Conservation (phyloP, 257 asterid species). For the Verbascum thapsus region DNA sequence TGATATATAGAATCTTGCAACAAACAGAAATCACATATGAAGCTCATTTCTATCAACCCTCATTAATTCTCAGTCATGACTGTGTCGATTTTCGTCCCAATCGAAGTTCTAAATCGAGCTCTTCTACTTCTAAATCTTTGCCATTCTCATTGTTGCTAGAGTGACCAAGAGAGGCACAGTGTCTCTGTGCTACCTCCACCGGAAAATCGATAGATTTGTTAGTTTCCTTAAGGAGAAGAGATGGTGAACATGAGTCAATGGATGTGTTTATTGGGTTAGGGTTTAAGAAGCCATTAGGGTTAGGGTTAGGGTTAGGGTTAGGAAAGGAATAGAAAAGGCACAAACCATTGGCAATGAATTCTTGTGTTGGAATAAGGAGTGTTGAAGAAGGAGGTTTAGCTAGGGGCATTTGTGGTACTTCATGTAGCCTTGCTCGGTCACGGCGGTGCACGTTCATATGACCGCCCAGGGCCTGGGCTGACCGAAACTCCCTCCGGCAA, state of each 20-base stretch:
- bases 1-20: conserved; percentile 2
- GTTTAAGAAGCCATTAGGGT: conserved; percentile 43
- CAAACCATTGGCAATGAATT: conserved; percentile 38
- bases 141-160: conserved; percentile 28
- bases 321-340: conserved; percentile 56
- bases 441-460: conserved; percentile 87
- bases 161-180: conserved; percentile 36
- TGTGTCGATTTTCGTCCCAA: conserved; percentile 45
- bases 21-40: too few species aligned
- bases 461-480: conserved; percentile 83
- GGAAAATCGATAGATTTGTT: conserved; percentile 29
- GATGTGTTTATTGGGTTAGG: conserved; percentile 23
- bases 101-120: conserved; percentile 68
- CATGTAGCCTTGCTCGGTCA: conserved; percentile 60
- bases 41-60: too few species aligned
- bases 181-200: conserved; percentile 23
- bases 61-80: conserved; percentile 24
- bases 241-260: conserved; percentile 31
- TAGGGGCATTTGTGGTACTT: conserved; percentile 25
- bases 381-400: conserved; percentile 25
- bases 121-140: conserved; percentile 35
- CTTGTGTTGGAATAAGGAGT: conserved; percentile 43
- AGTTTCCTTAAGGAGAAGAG: conserved; percentile 23
- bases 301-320: conserved; percentile 62
- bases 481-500: conserved; percentile 68